These are phyloP conservation scores for Echria macrotheca DNA, from an alignment of 495 filamentous ascomycete genomes.

Conservation along the genomic window DNA sequence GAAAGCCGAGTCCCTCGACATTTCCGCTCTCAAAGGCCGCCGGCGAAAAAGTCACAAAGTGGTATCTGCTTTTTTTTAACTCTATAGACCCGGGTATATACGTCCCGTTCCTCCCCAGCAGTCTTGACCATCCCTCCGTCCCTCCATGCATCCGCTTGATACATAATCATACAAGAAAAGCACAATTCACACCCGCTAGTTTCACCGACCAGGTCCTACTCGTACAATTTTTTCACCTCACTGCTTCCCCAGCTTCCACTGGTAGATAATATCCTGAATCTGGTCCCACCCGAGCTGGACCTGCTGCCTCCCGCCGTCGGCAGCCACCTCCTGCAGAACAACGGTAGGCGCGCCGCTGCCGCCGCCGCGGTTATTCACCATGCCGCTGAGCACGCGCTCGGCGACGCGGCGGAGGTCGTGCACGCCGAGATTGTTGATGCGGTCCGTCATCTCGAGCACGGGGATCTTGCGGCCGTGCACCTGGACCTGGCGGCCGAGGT, in stretches of 20 bases:
- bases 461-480: constrained; percentile 88
- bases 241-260: constrained; percentile 71
- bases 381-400: constrained; percentile 66
- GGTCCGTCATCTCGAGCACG: constrained; percentile 84
- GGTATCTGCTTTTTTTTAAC: too few relatives aligned
- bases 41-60: too few relatives aligned
- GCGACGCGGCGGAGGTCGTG: constrained; percentile 84
- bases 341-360: constrained; percentile 93
- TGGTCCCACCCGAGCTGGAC: constrained; percentile 71
- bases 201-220: neutral
- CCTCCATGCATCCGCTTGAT: too few relatives aligned
- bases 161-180: too few relatives aligned
- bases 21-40: too few relatives aligned
- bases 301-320: constrained; percentile 34
- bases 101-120: too few relatives aligned
- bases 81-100: too few relatives aligned
- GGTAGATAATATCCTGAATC: constrained; percentile 76
- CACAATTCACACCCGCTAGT: too few relatives aligned
- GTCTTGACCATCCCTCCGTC: too few relatives aligned
- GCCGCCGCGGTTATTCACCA: constrained; percentile 65
- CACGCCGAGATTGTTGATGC: constrained; percentile 77
- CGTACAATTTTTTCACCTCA: constrained; percentile 15
- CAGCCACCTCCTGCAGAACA: constrained; percentile 78
- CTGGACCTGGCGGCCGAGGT: constrained; percentile 92
- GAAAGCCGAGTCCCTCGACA: too few relatives aligned